phyloP scores from a whole-genome alignment of 2,329 filamentous ascomycete species.

The Albifimbria verrucaria region DNA sequence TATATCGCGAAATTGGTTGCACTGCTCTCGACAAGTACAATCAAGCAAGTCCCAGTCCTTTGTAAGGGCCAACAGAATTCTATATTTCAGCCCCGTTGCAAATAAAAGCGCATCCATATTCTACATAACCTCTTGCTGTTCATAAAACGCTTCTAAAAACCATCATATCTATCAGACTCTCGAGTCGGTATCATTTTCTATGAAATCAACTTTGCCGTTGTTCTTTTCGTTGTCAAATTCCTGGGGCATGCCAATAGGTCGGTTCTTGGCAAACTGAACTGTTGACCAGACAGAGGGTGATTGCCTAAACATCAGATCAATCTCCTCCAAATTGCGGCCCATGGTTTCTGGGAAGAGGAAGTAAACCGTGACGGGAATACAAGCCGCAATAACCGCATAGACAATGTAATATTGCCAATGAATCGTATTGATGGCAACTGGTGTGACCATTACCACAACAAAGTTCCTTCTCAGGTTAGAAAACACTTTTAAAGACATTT shows the following conservation, averaged over 20 bases:
- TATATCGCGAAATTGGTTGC: too few species aligned
- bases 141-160: too few species aligned
- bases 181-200: conserved; percentile 8
- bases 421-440: conserved; percentile 58
- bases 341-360: conserved; percentile 42
- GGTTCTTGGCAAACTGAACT: conserved; percentile 32
- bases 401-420: conserved; percentile 47
- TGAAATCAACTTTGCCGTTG: conserved; percentile 17
- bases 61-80: too few species aligned
- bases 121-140: too few species aligned
- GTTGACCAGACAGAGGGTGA: conserved; percentile 32
- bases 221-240: conserved; percentile 21
- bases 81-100: too few species aligned
- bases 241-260: conserved; percentile 27
- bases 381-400: conserved; percentile 40
- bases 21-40: too few species aligned
- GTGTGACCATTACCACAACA: conserved; percentile 58
- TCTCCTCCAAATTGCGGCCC: conserved; percentile 45
- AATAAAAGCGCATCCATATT: too few species aligned
- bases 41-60: too few species aligned
- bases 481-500: neutral
- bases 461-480: conserved; percentile 28
- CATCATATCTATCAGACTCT: too few species aligned
- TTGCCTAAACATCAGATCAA: conserved; percentile 39
- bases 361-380: conserved; percentile 39